Base-by-base conservation (phyloP, 2,329 filamentous ascomycete species). In the Chrysoporthe deuterocubensis region DNA sequence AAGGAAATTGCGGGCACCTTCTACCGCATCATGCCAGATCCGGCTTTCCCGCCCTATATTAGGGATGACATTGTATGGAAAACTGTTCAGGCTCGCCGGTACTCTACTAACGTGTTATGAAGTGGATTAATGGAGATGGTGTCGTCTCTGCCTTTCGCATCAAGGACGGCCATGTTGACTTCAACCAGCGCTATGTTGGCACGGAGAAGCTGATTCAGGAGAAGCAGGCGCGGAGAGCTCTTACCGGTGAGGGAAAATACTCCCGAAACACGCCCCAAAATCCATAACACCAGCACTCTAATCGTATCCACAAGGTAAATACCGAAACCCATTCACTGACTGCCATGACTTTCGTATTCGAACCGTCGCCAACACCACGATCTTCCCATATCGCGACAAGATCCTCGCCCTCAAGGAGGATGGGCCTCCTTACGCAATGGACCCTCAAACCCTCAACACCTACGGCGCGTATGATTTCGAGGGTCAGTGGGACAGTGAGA, bases 281-380 rank as follows among this genome's bases (percentile, higher is more conserved):
- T 21, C 21, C 21, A 21, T 21, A 21, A 21, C 21, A 21, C 21
- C 21, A 21, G 21, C 21, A 21, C 21, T 21, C 21, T 21, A 21
- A 21, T 21, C 21, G 21, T 21, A 21, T 21, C 21, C 21, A 21
- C 21, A 21, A 66, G 86, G 86, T 0, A 79, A 81, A 52, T 88
- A 88, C 70, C 78, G 86, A n/a, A 88, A 89, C 72, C 83, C 83
- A 0, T 86, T 80, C 70, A 87, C 85, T 4, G 84, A 87, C 73
- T 83, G 83, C 66, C 83, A 85, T 73, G 81, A 80, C 70, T 46
- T 65, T 32, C 64, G 57, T 70, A 84, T 88, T 56, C 78, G 85
- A 18, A 88, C 84, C 0, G 84, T 85, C 0, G 81, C 83, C 2
- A 89, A 89, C 70, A 89, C 86, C 2, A 89, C 89, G 67, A 77